phyloP scores from a whole-genome alignment of 306 rosid genomes.

The Glycyrrhiza uralensis region DNA sequence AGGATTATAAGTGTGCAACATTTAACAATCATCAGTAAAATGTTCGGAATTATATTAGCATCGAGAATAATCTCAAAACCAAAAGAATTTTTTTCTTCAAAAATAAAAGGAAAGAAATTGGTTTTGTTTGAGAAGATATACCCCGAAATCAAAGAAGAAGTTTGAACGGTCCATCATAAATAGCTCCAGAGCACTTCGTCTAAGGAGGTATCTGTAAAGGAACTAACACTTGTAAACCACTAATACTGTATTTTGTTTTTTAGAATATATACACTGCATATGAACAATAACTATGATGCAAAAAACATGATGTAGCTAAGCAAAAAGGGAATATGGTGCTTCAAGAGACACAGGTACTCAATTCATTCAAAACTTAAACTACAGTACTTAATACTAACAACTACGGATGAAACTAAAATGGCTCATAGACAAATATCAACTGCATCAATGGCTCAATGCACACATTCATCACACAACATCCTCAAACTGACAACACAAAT shows the following conservation, averaged over 20 bases:
- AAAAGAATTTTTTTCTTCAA: not conserved
- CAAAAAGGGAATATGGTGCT: not conserved
- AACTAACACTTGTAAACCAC: slow-evolving; percentile 19
- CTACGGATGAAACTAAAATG: not conserved
- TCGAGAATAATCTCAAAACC: not conserved
- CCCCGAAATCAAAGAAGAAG: slow-evolving; percentile 96
- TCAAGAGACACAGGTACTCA: not conserved
- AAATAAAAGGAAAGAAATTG: not conserved
- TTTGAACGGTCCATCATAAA: slow-evolving; percentile 96
- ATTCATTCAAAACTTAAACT: not conserved
- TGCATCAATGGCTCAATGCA: slow-evolving; percentile 1
- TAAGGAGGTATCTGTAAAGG: slow-evolving; percentile 74
- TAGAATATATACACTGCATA: slow-evolving; percentile 1
- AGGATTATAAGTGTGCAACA: slow-evolving; percentile 10
- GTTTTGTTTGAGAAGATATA: slow-evolving; percentile 36
- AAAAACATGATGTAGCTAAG: not conserved
- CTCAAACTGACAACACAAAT: not conserved
- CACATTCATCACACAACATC: not conserved
- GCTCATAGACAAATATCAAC: slow-evolving; percentile 13
- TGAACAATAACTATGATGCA: slow-evolving; percentile 7
- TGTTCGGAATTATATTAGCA: not conserved
- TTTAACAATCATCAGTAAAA: slow-evolving; percentile 9
- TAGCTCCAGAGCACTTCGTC: slow-evolving; percentile 98
- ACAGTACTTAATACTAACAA: not conserved
- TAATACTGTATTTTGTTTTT: not conserved